A percentile compares a stretch with the other conserved stretches of the same genome.
phyloP scores from a whole-genome alignment of 1,284 basidiomycete species.

The Fomitopsis betulina region DNA sequence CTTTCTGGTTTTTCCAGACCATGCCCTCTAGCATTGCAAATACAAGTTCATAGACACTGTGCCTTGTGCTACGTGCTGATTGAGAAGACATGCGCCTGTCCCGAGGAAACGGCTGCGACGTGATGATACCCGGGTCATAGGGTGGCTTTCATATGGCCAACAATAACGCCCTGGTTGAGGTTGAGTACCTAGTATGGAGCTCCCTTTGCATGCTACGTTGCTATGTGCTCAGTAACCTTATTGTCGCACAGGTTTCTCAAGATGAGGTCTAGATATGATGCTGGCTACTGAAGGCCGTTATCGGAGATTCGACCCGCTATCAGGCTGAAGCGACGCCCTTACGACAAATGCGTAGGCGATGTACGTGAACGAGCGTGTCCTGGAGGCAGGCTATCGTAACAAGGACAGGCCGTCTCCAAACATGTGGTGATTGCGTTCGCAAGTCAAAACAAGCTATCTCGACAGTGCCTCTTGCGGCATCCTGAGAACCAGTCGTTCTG shows the following conservation, averaged over 20 bases:
- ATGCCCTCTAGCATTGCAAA: background rate
- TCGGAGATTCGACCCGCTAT: background rate
- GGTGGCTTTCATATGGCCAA: background rate
- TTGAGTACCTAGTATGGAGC: background rate
- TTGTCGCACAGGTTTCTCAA: background rate
- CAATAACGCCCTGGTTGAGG: background rate
- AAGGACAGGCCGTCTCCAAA: background rate
- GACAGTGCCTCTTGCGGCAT: background rate
- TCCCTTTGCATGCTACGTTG: background rate
- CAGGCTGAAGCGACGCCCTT: background rate
- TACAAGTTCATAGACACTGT: background rate
- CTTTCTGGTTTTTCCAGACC: background rate
- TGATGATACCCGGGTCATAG: background rate
- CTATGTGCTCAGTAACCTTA: background rate
- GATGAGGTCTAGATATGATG: background rate
- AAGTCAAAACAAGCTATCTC: background rate
- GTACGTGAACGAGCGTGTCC: background rate
- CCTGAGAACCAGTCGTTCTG: background rate
- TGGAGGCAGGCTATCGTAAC: background rate
- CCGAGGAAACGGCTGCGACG: background rate
- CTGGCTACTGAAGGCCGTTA: background rate
- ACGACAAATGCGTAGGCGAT: background rate
- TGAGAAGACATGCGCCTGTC: background rate
- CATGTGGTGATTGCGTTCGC: background rate
- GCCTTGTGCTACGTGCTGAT: background rate